Evolutionary conservation across 345 rosid genomes (phyloP).

Genomic region (Passiflora organensis): DNA sequence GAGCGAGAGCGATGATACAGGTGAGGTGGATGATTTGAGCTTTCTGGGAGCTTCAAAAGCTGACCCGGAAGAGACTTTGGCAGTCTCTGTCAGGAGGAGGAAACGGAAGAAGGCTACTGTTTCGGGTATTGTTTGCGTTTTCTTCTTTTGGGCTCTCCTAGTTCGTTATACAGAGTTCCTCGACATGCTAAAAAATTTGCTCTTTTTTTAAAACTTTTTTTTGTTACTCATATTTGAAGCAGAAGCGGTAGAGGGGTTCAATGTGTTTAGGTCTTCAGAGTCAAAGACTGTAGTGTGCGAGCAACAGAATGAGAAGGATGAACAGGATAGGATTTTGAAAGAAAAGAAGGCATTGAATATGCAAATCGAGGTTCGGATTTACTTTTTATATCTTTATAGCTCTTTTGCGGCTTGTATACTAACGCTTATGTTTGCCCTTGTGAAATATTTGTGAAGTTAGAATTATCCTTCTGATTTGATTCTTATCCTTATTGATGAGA

Average conservation of each 20-base stretch:
- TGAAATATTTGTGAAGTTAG: neutral
- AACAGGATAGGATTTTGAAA: constrained; percentile 23
- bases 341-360: constrained; percentile 50
- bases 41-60: constrained; percentile 32
- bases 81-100: constrained; percentile 41
- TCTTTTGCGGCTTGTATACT: neutral
- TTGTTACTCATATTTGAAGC: constrained; percentile 3
- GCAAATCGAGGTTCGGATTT: constrained; percentile 59
- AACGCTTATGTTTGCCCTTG: no score
- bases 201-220: neutral
- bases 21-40: constrained; percentile 23
- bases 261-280: constrained; percentile 61
- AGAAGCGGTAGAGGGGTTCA: constrained; percentile 72
- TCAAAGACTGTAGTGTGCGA: constrained; percentile 8
- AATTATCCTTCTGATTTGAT: neutral
- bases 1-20: constrained; percentile 25
- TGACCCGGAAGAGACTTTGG: constrained; percentile 27
- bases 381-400: constrained; percentile 1
- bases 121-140: constrained; percentile 33
- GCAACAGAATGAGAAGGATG: constrained; percentile 24
- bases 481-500: constrained; percentile 11
- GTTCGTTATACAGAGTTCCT: neutral
- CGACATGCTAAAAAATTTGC: neutral
- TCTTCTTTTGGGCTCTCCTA: neutral
- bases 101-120: constrained; percentile 42